A percentile compares a stretch with the other conserved stretches of the same genome.
Conservation (phyloP, 805 yeast species). For the Blastobotrys chiropterorum region DNA sequence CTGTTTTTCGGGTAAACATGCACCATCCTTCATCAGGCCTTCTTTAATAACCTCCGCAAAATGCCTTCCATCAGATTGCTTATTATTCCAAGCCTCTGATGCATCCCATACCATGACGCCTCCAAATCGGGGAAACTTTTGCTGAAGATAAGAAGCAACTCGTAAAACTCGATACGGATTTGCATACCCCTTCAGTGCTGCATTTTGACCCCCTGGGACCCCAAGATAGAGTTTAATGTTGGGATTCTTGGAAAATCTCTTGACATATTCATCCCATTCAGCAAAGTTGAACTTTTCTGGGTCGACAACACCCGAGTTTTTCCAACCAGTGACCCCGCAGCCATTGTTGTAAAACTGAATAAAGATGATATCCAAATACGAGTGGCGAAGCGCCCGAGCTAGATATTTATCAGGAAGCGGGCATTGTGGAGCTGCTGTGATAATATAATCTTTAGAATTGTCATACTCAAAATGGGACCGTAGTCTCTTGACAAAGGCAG, state of each 20-base stretch:
- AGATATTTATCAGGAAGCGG: conserved; percentile 51
- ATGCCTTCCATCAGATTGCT: too few relatives aligned
- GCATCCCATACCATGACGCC: conserved; percentile 82
- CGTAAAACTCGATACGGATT: conserved; percentile 32
- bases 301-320: conserved; percentile 5
- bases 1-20: too few relatives aligned
- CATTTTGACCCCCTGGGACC: conserved; percentile 48
- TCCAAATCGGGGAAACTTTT: conserved; percentile 37
- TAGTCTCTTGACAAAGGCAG: conserved; percentile 37
- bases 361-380: conserved; percentile 52
- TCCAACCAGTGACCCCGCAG: conserved; percentile 30
- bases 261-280: conserved; percentile 49
- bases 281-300: conserved; percentile 38
- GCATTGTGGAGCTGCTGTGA: conserved; percentile 67
- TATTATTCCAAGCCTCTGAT: conserved; percentile 46
- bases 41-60: too few relatives aligned
- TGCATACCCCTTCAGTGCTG: conserved; percentile 53
- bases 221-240: conserved; percentile 56
- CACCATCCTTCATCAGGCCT: too few relatives aligned
- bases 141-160: conserved; percentile 20
- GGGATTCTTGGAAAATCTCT: conserved; percentile 39
- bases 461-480: conserved; percentile 20
- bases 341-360: conserved; percentile 64
- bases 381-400: conserved; percentile 36
- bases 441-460: conserved; percentile 38